Evolutionary conservation across 164 flowering plant species (phyloP).

Genomic region (Aristolochia californica): DNA sequence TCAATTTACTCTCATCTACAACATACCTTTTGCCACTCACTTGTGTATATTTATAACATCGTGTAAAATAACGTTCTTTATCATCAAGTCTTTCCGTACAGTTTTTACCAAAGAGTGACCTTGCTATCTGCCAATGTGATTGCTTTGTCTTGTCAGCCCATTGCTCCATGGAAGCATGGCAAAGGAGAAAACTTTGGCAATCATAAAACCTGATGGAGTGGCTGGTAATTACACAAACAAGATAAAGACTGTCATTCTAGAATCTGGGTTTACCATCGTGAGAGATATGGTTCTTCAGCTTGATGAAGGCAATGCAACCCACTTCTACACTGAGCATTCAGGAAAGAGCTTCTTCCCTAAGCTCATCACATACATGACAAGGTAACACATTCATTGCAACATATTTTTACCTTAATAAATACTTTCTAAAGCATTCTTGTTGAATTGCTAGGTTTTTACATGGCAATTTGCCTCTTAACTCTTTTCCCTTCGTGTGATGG

Average conservation of each 20-base stretch:
- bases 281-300: conserved; percentile 38
- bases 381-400: conserved; percentile 26
- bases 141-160: conserved; percentile 14
- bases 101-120: too few species aligned
- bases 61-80: too few species aligned
- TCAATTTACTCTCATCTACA: too few species aligned
- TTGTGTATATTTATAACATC: too few species aligned
- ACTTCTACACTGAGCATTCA: conserved; percentile 71
- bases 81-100: too few species aligned
- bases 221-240: conserved; percentile 39
- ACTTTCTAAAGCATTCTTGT: too few species aligned
- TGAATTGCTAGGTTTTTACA: too few species aligned
- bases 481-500: too few species aligned
- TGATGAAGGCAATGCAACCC: conserved; percentile 30
- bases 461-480: too few species aligned
- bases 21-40: too few species aligned
- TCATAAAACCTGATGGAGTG: conserved; percentile 86
- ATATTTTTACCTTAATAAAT: too few species aligned
- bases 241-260: conserved; percentile 38
- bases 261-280: conserved; percentile 48
- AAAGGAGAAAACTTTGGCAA: conserved; percentile 61
- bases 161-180: conserved; percentile 17
- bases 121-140: too few species aligned
- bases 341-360: conserved; percentile 51
- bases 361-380: conserved; percentile 74